Conservation (phyloP, 2,329 filamentous ascomycete species). For the Elsinoe fawcettii region DNA sequence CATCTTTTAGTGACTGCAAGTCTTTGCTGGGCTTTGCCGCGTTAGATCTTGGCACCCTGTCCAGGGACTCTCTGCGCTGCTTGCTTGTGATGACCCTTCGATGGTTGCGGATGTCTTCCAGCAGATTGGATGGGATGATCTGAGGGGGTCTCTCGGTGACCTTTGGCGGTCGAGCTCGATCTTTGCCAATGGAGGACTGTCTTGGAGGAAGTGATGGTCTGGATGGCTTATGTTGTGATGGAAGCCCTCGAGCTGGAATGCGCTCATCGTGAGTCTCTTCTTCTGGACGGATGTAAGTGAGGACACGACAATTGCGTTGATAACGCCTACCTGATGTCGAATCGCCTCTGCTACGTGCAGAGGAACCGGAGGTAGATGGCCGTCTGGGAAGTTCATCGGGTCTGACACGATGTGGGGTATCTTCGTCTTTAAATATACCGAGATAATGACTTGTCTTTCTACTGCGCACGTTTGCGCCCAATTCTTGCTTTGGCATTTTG, state of each 20-base stretch:
- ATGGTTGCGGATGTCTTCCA: constrained; percentile 51
- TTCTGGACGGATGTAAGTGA: not conserved
- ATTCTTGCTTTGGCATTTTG: constrained; percentile 51
- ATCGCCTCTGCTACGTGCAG: not conserved
- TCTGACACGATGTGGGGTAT: constrained; percentile 43
- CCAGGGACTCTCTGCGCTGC: constrained; percentile 23
- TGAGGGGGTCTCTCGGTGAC: constrained; percentile 20
- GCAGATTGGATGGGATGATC: constrained; percentile 42
- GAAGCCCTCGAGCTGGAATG: not conserved
- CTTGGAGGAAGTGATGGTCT: not conserved
- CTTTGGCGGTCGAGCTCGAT: constrained; percentile 7
- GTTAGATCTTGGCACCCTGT: not conserved
- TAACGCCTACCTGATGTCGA: constrained; percentile 4
- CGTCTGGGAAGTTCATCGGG: constrained; percentile 33
- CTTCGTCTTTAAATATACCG: constrained; percentile 57
- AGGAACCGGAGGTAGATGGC: not conserved
- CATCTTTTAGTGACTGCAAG: constrained; percentile 15
- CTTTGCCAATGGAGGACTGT: constrained; percentile 2
- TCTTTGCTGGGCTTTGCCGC: constrained; percentile 17
- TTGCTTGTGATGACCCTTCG: constrained; percentile 28
- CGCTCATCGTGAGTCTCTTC: constrained; percentile 1
- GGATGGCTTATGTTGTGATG: constrained; percentile 4
- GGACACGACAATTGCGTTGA: not conserved
- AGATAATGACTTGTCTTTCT: constrained; percentile 60
- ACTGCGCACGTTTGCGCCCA: constrained; percentile 48